phyloP scores from a whole-genome alignment of 2,329 filamentous ascomycete species.

The Elsinoe ampelina region DNA sequence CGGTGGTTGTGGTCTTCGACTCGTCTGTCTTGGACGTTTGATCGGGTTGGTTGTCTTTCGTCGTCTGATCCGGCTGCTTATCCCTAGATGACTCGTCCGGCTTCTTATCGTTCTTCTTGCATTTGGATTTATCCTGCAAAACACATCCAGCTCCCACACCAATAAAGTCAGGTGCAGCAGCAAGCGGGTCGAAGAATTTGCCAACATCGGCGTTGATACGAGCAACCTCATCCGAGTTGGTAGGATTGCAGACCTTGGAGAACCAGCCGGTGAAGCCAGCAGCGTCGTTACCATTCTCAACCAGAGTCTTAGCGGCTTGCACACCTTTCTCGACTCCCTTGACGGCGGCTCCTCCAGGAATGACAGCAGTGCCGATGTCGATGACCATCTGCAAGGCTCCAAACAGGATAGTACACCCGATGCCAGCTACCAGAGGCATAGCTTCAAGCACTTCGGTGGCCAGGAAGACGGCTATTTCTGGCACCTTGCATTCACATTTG shows the following conservation, averaged over 20 bases:
- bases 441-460: background rate
- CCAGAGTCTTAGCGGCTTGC: background rate
- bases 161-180: background rate
- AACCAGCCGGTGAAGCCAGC: constrained; percentile 18
- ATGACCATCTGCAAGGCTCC: background rate
- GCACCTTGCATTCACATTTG: background rate
- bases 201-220: background rate
- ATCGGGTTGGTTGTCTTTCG: background rate
- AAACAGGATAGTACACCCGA: background rate
- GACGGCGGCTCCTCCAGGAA: background rate
- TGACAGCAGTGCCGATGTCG: background rate
- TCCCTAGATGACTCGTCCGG: background rate
- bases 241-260: constrained; percentile 20
- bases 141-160: background rate
- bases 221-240: constrained; percentile 15
- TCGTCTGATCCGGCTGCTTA: background rate
- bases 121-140: background rate
- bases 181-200: constrained; percentile 2
- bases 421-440: constrained; percentile 1
- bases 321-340: background rate
- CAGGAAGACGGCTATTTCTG: background rate
- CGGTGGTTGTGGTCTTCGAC: background rate
- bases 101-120: constrained; percentile 5
- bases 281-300: background rate
- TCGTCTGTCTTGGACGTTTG: background rate